phyloP scores from a whole-genome alignment of 306 rosid species.

The Vigna nakashimae region DNA sequence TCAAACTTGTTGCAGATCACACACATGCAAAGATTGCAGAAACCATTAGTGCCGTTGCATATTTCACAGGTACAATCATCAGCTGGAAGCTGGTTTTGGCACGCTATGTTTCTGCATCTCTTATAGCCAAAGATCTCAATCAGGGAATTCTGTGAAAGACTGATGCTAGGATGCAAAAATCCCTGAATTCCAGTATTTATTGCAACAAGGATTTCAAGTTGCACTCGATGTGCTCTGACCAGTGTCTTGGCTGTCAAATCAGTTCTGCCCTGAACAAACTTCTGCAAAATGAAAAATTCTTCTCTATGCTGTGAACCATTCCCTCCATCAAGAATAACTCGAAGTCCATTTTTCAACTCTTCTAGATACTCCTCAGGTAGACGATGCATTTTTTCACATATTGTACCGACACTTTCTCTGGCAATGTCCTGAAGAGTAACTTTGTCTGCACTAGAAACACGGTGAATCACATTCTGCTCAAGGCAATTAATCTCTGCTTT shows the following conservation, averaged over 20 bases:
- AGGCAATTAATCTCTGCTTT: slow-evolving; percentile 67
- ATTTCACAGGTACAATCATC: slow-evolving; percentile 89
- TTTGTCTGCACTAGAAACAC: slow-evolving; percentile 74
- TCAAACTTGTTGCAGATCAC: slow-evolving; percentile 92
- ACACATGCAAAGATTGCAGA: slow-evolving; percentile 98
- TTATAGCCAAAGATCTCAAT: slow-evolving; percentile 83
- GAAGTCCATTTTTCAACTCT: slow-evolving; percentile 72
- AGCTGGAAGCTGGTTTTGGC: slow-evolving; percentile 90
- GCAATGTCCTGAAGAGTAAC: slow-evolving; percentile 80
- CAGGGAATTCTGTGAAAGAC: slow-evolving; percentile 79
- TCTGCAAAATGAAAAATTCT: slow-evolving; percentile 78
- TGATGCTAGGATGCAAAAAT: slow-evolving; percentile 89
- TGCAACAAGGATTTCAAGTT: slow-evolving; percentile 52
- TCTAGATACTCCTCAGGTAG: slow-evolving; percentile 84
- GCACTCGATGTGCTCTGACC: slow-evolving; percentile 84
- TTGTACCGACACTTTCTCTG: slow-evolving; percentile 69
- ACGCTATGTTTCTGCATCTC: slow-evolving; percentile 89
- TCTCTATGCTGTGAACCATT: slow-evolving; percentile 81
- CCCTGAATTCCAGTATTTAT: slow-evolving; percentile 91
- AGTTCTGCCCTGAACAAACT: slow-evolving; percentile 70
- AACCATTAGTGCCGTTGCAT: slow-evolving; percentile 80
- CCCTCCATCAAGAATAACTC: slow-evolving; percentile 82
- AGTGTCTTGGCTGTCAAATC: slow-evolving; percentile 83
- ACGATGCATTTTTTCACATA: slow-evolving; percentile 76
- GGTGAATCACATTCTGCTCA: slow-evolving; percentile 77